Base-by-base conservation (phyloP, 306 rosid genomes). In the Citrullus mucosospermus region DNA sequence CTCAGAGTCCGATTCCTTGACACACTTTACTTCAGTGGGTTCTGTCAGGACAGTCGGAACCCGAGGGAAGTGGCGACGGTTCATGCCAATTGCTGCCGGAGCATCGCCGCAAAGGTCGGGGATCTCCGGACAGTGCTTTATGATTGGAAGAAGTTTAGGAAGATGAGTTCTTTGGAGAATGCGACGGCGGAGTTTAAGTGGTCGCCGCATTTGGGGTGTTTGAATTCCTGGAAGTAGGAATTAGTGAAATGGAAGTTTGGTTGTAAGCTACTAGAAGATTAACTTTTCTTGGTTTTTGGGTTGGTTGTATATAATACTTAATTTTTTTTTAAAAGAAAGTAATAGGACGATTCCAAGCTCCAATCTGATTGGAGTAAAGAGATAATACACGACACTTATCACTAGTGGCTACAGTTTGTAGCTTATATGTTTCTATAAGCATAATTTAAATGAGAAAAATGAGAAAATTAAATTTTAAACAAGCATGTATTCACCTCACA, bases 21-120 rank as follows among this genome's bases (percentile, higher is more conserved):
- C 62, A 78, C 81, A 0, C 34, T 78, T 2, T 78, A 10, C 25
- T 78, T 78, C 76, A 78, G 81, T 11, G 81, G 81, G 9, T 78
- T 78, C 56, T 78, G 81, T 18, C 63, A 65, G 6, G 20, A 78
- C 38, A 78, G 81, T 16, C 20, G 3, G 0, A 63, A 78, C 56
- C 44, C 55, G 5, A 32, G 39, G 0, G 51, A 36, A 15, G 81
- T 78, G n/a, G 8, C 63, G 8, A 78, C 81, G 8, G 81, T 78
- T 11, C 81, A 78, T 20, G 81, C 81, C 1, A 78, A 78, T 55
- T 78, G 81, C 14, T 78, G 81, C 15, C 74, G 75, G 62, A 78
- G 51, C 51, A 78, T 78, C 17, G 32, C 11, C 11, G 81, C 81
- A 2, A 78, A 78, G 65, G 61, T 78, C 38, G 5, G 3, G 38